Evolutionary conservation across 1,139 yeast genomes (phyloP), one percentile per base, ranked within the genome.

Genomic region (Suhomyces kunorum): DNA sequence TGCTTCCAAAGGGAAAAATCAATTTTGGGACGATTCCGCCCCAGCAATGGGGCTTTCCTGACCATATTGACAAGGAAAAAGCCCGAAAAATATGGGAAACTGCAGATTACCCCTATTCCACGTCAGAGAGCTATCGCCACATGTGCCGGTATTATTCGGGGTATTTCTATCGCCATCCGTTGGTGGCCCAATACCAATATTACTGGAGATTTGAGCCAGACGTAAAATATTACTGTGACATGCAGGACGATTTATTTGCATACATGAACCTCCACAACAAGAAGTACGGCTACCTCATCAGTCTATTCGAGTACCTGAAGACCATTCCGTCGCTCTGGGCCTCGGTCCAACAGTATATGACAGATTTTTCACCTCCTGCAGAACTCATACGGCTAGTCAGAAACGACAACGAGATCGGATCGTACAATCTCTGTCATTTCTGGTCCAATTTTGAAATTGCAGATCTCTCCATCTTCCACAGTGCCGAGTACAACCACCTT

Each of bases 371-470:
- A 3, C 44, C 45, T 4, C 33, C 45, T 4, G 35, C 38, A 6
- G 38, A 33, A 20, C 37, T 51, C 5, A 42, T 48, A 9, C 41
- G 38, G 9, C 33, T 48, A 22, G 40, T 44, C 1, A 38, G 47
- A 30, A 58, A 62, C 46, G 59, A 58, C 28, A 58, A 59, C 41
- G 40, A 13, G 5, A 31, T 29, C 14, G 40, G 47, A n/a, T 49
- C 64, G 27, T 67, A 65, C 48, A 67, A 67, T 44, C 46, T 64
- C 28, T 67, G 73, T 47, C 72, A 67, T 44, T 66, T 67, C 43
- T 67, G 73, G 73, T 50, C 68, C 33, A 67, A 67, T 46, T 67
- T 66, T 37, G 72, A 67, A 47, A 61, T 67, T 27, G 72, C 66
- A 6, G 58, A 56, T 38, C 44, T 67, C 9, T 53, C 55, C 14